phyloP scores from a whole-genome alignment of 1,284 basidiomycete genomes.

The Ganoderma meredithae region DNA sequence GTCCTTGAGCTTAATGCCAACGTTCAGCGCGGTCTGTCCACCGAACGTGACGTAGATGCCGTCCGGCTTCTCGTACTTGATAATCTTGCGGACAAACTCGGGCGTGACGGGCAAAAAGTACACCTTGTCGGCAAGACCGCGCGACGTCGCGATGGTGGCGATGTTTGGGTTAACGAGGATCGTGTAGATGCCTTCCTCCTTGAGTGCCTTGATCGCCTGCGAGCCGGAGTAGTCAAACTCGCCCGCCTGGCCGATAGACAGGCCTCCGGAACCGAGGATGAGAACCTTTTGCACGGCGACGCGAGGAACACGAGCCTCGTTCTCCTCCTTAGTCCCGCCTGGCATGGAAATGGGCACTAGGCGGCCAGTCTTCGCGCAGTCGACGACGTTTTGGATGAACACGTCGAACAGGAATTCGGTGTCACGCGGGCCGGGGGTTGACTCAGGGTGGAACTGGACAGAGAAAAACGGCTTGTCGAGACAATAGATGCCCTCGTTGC shows the following conservation, averaged over 20 bases:
- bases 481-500: slow-evolving; percentile 98
- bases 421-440: slow-evolving; percentile 97
- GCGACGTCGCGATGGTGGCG: slow-evolving; percentile 98
- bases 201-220: slow-evolving; percentile 98
- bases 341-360: slow-evolving; percentile 86
- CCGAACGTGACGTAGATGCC: slow-evolving; percentile 99
- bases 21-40: slow-evolving; percentile 96
- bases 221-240: slow-evolving; percentile 99
- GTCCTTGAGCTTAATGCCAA: slow-evolving; percentile 97
- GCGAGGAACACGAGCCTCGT: slow-evolving; percentile 80
- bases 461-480: slow-evolving; percentile 95
- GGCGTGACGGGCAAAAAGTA: slow-evolving; percentile 99
- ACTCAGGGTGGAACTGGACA: slow-evolving; percentile 99
- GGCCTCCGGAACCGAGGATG: slow-evolving; percentile 96
- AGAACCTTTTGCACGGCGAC: slow-evolving; percentile 92
- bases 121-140: slow-evolving; percentile 98
- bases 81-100: slow-evolving; percentile 97
- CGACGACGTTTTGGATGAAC: slow-evolving; percentile 89
- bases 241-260: slow-evolving; percentile 98
- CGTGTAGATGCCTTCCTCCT: slow-evolving; percentile 98
- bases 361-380: slow-evolving; percentile 75
- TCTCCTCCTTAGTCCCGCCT: slow-evolving; percentile 87
- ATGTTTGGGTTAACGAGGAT: slow-evolving; percentile 99
- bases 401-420: slow-evolving; percentile 99
- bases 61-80: slow-evolving; percentile 98